These are phyloP conservation scores for Aspergillus sp. DNA, from an alignment of 2,329 filamentous ascomycete species.

Conservation along the genomic window DNA sequence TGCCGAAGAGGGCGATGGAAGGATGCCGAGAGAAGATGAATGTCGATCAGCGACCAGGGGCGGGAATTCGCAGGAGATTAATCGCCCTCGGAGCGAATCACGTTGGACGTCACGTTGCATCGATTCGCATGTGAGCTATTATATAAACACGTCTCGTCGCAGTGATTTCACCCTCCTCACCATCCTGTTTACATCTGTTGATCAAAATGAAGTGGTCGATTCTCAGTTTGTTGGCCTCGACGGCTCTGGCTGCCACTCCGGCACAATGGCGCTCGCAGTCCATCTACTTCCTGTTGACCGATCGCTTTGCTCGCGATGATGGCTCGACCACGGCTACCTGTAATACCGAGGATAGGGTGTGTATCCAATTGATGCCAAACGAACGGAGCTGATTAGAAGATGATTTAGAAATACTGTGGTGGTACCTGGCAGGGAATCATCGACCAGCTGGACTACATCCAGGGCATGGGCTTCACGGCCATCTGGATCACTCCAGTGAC, in stretches of 20 bases:
- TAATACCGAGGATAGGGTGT: slow-evolving; percentile 24
- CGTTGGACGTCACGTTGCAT: slow-evolving; percentile 1
- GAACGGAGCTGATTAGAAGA: background rate
- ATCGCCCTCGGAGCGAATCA: background rate
- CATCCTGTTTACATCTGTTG: background rate
- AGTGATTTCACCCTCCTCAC: background rate
- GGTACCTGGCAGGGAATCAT: slow-evolving; percentile 52
- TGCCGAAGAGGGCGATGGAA: background rate
- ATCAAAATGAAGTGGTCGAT: slow-evolving; percentile 21
- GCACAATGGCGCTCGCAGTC: slow-evolving; percentile 43
- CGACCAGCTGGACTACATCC: slow-evolving; percentile 51
- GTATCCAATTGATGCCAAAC: background rate
- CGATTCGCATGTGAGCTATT: background rate
- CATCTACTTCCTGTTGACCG: slow-evolving; percentile 48
- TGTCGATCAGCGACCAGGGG: background rate
- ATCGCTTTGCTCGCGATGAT: slow-evolving; percentile 46
- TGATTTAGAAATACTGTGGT: slow-evolving; percentile 43
- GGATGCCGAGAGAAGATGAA: background rate
- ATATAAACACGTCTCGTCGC: background rate
- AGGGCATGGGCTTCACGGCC: slow-evolving; percentile 49
- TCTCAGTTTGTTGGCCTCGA: slow-evolving; percentile 22
- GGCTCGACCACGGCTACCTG: slow-evolving; percentile 36
- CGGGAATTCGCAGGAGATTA: slow-evolving; percentile 13
- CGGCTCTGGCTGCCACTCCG: slow-evolving; percentile 30
- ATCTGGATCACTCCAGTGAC: slow-evolving; percentile 52